Evolutionary conservation across 192 early-diverging fungal genomes (phyloP).

Genomic region (Backusella tarrabulga): DNA sequence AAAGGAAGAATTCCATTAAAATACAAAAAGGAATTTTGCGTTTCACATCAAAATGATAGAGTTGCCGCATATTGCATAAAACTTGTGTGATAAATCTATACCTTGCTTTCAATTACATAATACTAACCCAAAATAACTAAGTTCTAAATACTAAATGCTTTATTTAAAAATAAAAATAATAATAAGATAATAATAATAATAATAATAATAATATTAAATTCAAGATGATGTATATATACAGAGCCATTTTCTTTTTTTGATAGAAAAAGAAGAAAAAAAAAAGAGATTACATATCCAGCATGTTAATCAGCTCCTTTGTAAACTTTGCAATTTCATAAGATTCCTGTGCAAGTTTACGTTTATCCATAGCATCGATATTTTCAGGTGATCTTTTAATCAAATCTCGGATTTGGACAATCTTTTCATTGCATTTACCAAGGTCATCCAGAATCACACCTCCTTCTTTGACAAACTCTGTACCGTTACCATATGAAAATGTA

Average conservation of each 20-base stretch:
- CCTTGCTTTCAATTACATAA: no score
- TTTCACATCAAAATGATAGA: no score
- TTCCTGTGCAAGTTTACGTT: slow-evolving; percentile 80
- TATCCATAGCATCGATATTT: slow-evolving; percentile 62
- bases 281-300: slow-evolving; percentile 50
- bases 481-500: slow-evolving; percentile 42
- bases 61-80: no score
- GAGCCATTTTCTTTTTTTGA: background rate
- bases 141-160: background rate
- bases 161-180: background rate
- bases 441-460: slow-evolving; percentile 56
- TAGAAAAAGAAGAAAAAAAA: background rate
- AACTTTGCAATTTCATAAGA: slow-evolving; percentile 90
- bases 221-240: background rate
- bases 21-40: no score
- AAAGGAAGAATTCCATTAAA: no score
- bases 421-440: slow-evolving; percentile 49
- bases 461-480: slow-evolving; percentile 25
- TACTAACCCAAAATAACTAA: background rate
- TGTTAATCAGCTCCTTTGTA: slow-evolving; percentile 79
- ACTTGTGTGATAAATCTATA: no score
- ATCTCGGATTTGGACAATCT: slow-evolving; percentile 57
- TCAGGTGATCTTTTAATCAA: slow-evolving; percentile 41
- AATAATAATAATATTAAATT: no score
- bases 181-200: background rate